Evolutionary conservation across 331 rosid genomes (phyloP).

Genomic region (Cucumis variabilis): DNA sequence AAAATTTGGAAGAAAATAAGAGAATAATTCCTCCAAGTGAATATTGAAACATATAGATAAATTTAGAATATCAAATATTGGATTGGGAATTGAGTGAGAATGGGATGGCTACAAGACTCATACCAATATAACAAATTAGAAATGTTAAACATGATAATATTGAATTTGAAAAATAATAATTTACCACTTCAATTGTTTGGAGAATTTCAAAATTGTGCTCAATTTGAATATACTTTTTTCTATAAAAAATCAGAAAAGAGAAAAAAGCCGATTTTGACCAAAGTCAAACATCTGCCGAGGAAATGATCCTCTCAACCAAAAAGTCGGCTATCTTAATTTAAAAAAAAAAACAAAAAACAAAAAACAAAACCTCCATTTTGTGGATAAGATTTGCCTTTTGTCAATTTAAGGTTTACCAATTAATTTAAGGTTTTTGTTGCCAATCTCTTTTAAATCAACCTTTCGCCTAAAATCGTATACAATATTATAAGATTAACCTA

Average conservation of each 20-base stretch:
- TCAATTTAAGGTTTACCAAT: too few species aligned
- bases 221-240: neutral
- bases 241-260: neutral
- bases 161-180: neutral
- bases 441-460: too few species aligned
- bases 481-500: too few species aligned
- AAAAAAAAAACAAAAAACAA: too few species aligned
- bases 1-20: neutral
- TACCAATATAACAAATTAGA: neutral
- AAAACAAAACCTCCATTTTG: too few species aligned
- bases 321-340: slow-evolving; percentile 10
- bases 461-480: too few species aligned
- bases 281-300: neutral
- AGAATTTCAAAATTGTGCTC: neutral
- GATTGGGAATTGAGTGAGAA: neutral
- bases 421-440: neutral
- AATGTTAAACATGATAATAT: neutral
- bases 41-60: neutral
- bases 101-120: neutral
- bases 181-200: neutral
- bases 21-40: neutral
- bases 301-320: neutral
- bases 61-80: neutral
- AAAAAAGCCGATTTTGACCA: neutral
- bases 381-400: slow-evolving; percentile 10